phyloP scores from a whole-genome alignment of 1,284 basidiomycete genomes.

The Phaffia rhodozyma region DNA sequence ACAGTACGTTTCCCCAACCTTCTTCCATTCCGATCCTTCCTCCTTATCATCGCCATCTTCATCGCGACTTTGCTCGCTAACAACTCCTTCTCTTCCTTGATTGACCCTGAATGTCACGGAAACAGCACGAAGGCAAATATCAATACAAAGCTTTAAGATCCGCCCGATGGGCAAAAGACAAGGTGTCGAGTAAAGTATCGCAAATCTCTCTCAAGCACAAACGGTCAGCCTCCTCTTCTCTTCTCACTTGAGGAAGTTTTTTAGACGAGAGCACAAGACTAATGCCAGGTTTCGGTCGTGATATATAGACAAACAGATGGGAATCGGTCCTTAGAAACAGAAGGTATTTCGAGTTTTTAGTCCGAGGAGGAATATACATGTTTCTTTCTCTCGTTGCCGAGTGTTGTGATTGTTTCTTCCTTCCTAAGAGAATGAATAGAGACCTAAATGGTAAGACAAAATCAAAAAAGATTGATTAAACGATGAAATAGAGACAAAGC shows the following conservation, averaged over 20 bases:
- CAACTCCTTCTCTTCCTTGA: neutral
- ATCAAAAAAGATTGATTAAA: no score
- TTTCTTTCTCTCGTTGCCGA: no score
- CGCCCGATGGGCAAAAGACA: constrained; percentile 8
- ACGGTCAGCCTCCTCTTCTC: no score
- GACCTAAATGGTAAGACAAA: no score
- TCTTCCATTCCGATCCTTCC: neutral
- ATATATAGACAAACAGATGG: neutral
- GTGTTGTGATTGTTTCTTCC: no score
- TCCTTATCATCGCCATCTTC: neutral
- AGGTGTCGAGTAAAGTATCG: neutral
- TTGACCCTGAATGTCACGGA: neutral
- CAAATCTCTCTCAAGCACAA: no score
- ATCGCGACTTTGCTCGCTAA: neutral
- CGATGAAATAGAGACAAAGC: no score
- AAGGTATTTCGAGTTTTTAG: neutral
- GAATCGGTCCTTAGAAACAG: neutral
- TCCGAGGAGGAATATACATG: neutral
- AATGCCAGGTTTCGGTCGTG: neutral
- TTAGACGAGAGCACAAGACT: neutral
- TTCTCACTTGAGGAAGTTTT: no score
- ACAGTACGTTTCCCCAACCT: neutral
- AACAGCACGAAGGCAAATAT: constrained; percentile 7
- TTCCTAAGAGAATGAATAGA: no score
- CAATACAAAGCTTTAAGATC: constrained; percentile 5